Conservation (phyloP, 257 asterid genomes). For the Ligustrum vulgare region DNA sequence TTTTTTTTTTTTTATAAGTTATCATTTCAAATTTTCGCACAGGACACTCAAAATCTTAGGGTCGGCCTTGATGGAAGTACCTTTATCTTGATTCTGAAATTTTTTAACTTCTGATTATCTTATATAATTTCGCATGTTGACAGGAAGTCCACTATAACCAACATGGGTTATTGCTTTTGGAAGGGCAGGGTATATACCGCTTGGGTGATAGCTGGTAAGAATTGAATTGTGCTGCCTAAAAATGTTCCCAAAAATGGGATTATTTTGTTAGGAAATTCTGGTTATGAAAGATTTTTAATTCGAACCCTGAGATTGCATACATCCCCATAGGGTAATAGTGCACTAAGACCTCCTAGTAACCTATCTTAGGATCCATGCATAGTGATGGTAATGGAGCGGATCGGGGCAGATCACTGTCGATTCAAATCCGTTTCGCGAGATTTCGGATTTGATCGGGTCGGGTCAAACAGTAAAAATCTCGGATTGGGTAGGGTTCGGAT, state of each 20-base stretch:
- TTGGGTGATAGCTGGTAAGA: conserved; percentile 88
- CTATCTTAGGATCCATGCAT: neutral
- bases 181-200: conserved; percentile 95
- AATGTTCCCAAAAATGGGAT: neutral
- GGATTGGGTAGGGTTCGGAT: too few species aligned
- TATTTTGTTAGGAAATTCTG: neutral
- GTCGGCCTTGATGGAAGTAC: too few species aligned
- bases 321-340: neutral
- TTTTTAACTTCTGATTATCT: neutral
- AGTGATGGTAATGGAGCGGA: too few species aligned
- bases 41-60: too few species aligned
- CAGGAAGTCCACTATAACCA: conserved; percentile 98
- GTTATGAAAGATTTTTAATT: neutral
- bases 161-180: conserved; percentile 90
- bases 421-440: too few species aligned
- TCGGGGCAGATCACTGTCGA: too few species aligned
- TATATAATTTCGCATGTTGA: conserved; percentile 25
- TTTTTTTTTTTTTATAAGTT: too few species aligned
- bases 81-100: neutral
- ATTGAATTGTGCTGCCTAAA: neutral
- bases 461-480: too few species aligned
- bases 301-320: neutral
- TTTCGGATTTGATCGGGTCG: too few species aligned
- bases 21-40: too few species aligned
- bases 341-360: too few species aligned